These are phyloP conservation scores for Colletotrichum australisinense DNA, from an alignment of 2,329 filamentous ascomycete genomes.

Conservation along the genomic window DNA sequence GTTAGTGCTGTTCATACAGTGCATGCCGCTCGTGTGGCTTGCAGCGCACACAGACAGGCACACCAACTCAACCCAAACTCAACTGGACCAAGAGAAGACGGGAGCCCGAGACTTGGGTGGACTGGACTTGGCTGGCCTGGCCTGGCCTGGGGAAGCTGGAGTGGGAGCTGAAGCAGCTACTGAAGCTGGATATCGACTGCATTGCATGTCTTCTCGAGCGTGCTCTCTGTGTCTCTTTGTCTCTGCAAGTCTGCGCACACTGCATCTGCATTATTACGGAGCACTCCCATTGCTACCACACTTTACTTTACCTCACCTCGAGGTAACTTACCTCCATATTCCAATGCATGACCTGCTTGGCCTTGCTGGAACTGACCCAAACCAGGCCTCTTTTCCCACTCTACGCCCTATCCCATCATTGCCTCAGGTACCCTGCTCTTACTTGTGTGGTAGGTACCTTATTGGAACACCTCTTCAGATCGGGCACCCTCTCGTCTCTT, in stretches of 20 bases:
- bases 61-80: background rate
- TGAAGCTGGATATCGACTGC: background rate
- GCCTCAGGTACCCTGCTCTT: background rate
- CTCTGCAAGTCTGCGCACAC: background rate
- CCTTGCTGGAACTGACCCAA: constrained; percentile 1
- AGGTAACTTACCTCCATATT: background rate
- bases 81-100: background rate
- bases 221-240: background rate
- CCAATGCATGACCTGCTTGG: background rate
- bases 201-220: background rate
- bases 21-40: constrained; percentile 16
- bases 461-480: background rate
- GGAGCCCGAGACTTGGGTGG: too few relatives aligned
- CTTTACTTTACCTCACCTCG: background rate
- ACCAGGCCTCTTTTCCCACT: background rate
- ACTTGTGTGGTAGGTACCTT: background rate
- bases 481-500: constrained; percentile 6
- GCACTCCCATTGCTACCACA: constrained; percentile 2
- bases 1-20: constrained; percentile 23
- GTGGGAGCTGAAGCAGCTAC: background rate
- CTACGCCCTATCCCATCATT: background rate
- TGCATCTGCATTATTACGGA: background rate
- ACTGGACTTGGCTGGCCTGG: background rate
- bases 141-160: background rate
- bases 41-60: constrained; percentile 1